Base-by-base conservation (phyloP, 176 grass and related monocot genomes). In the Carex littledalei region DNA sequence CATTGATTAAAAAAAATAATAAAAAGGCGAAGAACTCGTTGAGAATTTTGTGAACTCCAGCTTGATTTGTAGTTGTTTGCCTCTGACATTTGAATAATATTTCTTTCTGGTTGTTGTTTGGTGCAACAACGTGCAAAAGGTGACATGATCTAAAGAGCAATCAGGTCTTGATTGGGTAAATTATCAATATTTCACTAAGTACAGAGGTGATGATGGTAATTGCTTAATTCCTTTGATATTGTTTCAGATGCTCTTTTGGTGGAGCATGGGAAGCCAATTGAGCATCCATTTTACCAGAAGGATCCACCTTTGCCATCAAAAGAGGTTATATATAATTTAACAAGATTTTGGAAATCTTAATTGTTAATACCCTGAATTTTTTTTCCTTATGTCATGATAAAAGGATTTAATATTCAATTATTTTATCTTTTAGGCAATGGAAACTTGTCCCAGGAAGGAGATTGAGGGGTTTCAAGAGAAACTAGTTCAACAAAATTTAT, bases 401-500 rank as follows among this genome's bases (percentile, higher is more conserved):
- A 80, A 18, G 41, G 24, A 37, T 3, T 50, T 10, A 34, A 63
- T 61, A 64, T 67, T 43, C 39, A 43, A 53, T 71, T 17, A 75
- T 71, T 4, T 85, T 31, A 3, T 3, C 3, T 84, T 85, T 53
- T 81, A 97, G 94, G 92, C 70, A 4, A 97, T 97, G 94, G 84
- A 92, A 45, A 66, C 87, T 15, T 97, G 94, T 78, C 92, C 94
- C 8, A 91, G 75, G 87, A 92, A 92, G 1, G 53, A 84, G 70
- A 83, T 92, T 34, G 78, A 69, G 1, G 82, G 86, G 68, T 90
- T 92, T 71, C 13, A 82, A 83, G 87, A 94, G 81, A 91, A 85
- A 81, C 50, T 97, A 77, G 67, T 92, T 32, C 88, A 94, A 84
- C 92, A 97, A 47, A 94, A 97, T 21, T 90, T 94, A 80, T 97